Evolutionary conservation across 106 monocot genomes (phyloP), one percentile per base, ranked within the genome.

Genomic region (Xerophyta viscosa): DNA sequence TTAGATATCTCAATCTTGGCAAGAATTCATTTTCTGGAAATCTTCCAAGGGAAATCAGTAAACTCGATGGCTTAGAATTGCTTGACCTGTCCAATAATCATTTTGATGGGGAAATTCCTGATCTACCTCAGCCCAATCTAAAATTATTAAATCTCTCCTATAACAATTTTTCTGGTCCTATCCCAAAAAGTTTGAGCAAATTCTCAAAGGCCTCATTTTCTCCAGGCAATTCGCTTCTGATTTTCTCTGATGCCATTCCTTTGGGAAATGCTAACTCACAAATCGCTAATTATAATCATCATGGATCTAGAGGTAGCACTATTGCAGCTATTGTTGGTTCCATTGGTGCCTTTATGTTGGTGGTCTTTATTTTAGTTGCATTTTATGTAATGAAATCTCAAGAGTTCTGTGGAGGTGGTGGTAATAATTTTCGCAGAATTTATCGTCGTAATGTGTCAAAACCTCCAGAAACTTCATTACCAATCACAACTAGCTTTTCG

Each of bases 21-120:
- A 76, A 54, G 19, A 98, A 98, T 79, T 47, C 63, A 12, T 68
- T 98, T 31, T 79, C 78, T 49, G 96, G 96, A 11, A 62, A 60
- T 26, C 68, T 98, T 36, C 96, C 96, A 24, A 59, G 26, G 62
- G 89, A 85, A 61, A 37, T 98, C 44, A 62, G 63, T 41, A 79
- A 82, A 50, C 79, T 98, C 24, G 27, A 41, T 29, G 50, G 30
- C 24, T 70, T 96, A 50, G 76, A 88, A 44, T 61, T 55, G 61
- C 71, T 96, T 54, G 88, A 96, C 50, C 70, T 96, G 29, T 88
- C 94, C 5, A 41, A 24, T n/a, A 96, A 96, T 56, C 61, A 79
- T 10, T 85, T 96, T 25, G 65, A 67, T 4, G 94, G 88, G 11
- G 56, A 24, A 11, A 78, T 96, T 20, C 94, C 94, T 15, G 66